Evolutionary conservation across 805 yeast species (phyloP).

Genomic region (Candida mattraensis): DNA sequence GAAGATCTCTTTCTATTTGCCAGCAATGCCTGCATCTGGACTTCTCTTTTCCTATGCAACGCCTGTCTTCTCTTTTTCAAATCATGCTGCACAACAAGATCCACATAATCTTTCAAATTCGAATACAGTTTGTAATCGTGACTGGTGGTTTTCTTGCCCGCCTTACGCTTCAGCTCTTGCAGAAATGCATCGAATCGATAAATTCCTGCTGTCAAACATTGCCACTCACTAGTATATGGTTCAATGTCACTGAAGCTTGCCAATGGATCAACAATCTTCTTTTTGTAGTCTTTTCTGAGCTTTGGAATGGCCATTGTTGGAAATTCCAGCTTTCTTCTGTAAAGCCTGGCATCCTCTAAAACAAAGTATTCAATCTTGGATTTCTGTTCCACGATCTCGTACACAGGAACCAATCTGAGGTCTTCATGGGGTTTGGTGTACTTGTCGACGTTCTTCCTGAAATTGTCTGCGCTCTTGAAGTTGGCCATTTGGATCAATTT

Average conservation of each 20-base stretch:
- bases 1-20: constrained; percentile 74
- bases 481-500: constrained; percentile 39
- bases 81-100: constrained; percentile 44
- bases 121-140: constrained; percentile 31
- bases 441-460: constrained; percentile 49
- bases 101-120: constrained; percentile 33
- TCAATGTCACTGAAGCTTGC: constrained; percentile 29
- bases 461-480: constrained; percentile 42
- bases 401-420: constrained; percentile 24
- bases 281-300: constrained; percentile 30
- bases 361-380: constrained; percentile 34
- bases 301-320: constrained; percentile 38
- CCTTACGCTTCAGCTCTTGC: constrained; percentile 31
- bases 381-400: constrained; percentile 14
- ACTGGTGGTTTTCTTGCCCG: constrained; percentile 29
- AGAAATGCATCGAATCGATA: constrained; percentile 41
- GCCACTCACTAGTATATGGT: constrained; percentile 38
- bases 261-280: constrained; percentile 22
- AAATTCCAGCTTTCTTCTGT: constrained; percentile 37
- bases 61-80: constrained; percentile 53
- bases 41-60: constrained; percentile 57
- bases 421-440: constrained; percentile 29
- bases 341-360: constrained; percentile 54
- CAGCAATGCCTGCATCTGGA: constrained; percentile 60
- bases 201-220: constrained; percentile 43